A percentile compares a stretch with the other conserved stretches of the same genome.
Conservation (phyloP, 176 grass and related monocot species). For the Guadua angustifolia region DNA sequence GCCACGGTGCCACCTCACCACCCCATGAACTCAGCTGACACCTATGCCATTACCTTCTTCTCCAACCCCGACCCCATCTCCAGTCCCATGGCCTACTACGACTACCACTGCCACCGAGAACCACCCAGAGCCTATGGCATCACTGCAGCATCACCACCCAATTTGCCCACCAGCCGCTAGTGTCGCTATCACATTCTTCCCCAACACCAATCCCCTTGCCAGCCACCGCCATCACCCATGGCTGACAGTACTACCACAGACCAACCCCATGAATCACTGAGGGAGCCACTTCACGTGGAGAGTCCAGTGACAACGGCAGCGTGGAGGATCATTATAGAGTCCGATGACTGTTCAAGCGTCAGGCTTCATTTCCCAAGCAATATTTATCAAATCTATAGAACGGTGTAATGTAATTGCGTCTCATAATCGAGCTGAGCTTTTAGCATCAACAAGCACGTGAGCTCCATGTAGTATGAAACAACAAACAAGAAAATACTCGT, state of each 20-base stretch:
- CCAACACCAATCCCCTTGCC: not conserved
- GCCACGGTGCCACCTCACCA: not conserved
- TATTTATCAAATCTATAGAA: slow-evolving; percentile 18
- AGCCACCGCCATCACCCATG: not conserved
- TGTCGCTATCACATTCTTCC: not conserved
- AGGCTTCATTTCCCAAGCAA: slow-evolving; percentile 12
- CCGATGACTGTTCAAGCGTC: not conserved
- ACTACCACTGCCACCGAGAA: not conserved
- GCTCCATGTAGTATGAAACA: not conserved
- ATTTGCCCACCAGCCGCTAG: not conserved
- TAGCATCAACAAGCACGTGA: not conserved
- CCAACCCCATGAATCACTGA: not conserved
- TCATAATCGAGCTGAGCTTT: not conserved
- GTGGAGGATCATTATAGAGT: not conserved
- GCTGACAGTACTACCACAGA: not conserved
- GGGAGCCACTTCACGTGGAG: not conserved
- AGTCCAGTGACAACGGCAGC: not conserved
- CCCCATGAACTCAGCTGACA: slow-evolving; percentile 8
- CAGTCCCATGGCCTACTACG: not conserved
- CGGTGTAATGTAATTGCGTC: slow-evolving; percentile 8
- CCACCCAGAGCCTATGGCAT: not conserved
- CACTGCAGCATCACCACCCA: not conserved
- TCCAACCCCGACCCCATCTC: not conserved
- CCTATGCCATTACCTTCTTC: not conserved
- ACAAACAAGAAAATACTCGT: not conserved